Evolutionary conservation across 306 rosid species (phyloP), one percentile per base, ranked within the genome.

Genomic region (Cucurbita argyrosperma): DNA sequence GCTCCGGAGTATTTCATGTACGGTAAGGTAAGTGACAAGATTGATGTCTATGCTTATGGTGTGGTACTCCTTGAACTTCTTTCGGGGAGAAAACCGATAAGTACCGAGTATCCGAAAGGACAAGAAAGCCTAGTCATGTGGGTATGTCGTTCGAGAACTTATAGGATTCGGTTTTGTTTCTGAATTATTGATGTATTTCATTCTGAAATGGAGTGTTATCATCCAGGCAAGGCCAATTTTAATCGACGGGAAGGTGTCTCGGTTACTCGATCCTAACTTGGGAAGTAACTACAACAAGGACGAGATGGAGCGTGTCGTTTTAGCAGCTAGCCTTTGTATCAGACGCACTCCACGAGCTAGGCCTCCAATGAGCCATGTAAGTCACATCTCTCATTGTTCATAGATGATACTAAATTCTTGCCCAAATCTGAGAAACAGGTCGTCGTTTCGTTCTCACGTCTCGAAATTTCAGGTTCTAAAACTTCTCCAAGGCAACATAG

Each of bases 1-100:
- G 99, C 99, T 78, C 99, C 99, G 40, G 99, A 94, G 65, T 94
- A 94, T 85, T 94, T 91, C 78, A 91, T 91, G 97, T 91, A 91
- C 16, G 99, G 99, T 52, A 94, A 91, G 84, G 96, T 94, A 80
- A 89, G 84, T 47, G 85, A 88, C 68, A 94, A 84, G 88, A 87
- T 94, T n/a, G 99, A 94, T 46, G 95, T 94, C 81, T 94, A 89
- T 63, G 94, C 99, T 11, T 94, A 83, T 35, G 99, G 99, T 1
- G 97, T 94, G 0, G 97, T 94, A 50, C 92, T 94, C 74, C 95
- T 94, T 11, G 99, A 94, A 80, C 99, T 94, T 82, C 88, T 94
- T 63, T 89, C 99, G 0, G 99, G 97, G 71, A 84, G 93, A 84
- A 95, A 84, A 82, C 97, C 99, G 63, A 95, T 95, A 82, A 87